These are phyloP conservation scores for Metschnikowia koreensis DNA, from an alignment of 805 yeast species.

Conservation along the genomic window DNA sequence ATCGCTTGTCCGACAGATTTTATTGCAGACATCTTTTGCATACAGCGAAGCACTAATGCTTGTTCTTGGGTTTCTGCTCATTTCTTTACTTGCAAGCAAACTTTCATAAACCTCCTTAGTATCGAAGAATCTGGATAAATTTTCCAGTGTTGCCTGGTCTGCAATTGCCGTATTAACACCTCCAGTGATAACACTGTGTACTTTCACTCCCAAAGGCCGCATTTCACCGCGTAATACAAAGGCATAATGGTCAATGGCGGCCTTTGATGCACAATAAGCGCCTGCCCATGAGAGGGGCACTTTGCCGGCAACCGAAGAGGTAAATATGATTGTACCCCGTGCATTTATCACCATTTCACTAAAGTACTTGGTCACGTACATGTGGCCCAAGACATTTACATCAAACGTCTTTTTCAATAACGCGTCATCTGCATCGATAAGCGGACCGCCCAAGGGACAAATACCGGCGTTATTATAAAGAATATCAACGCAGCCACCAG, in stretches of 20 bases:
- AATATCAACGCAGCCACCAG: conserved; percentile 34
- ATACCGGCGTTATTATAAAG: conserved; percentile 45
- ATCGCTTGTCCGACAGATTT: conserved; percentile 7
- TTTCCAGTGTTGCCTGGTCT: conserved; percentile 14
- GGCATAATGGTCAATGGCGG: conserved; percentile 40
- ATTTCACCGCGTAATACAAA: conserved; percentile 33
- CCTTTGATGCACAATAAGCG: conserved; percentile 37
- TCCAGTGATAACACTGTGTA: conserved; percentile 40
- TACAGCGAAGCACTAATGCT: conserved; percentile 8
- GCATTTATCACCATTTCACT: conserved; percentile 28
- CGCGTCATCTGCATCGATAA: conserved; percentile 31
- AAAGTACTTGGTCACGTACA: conserved; percentile 34
- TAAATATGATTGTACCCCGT: conserved; percentile 37
- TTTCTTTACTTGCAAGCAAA: conserved; percentile 6
- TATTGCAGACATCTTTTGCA: conserved; percentile 14
- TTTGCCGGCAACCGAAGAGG: conserved; percentile 33
- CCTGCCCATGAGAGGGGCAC: conserved; percentile 34
- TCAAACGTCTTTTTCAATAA: conserved; percentile 24
- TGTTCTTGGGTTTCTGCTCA: conserved; percentile 16
- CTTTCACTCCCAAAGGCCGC: conserved; percentile 38
- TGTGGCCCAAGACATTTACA: conserved; percentile 41
- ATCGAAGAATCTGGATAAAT: conserved; percentile 7
- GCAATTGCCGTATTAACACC: conserved; percentile 36
- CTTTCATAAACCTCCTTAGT: conserved; percentile 11
- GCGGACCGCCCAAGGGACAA: conserved; percentile 26